Base-by-base conservation (phyloP, 371 early-diverging fungal species). In the Phascolomyces articulosus region DNA sequence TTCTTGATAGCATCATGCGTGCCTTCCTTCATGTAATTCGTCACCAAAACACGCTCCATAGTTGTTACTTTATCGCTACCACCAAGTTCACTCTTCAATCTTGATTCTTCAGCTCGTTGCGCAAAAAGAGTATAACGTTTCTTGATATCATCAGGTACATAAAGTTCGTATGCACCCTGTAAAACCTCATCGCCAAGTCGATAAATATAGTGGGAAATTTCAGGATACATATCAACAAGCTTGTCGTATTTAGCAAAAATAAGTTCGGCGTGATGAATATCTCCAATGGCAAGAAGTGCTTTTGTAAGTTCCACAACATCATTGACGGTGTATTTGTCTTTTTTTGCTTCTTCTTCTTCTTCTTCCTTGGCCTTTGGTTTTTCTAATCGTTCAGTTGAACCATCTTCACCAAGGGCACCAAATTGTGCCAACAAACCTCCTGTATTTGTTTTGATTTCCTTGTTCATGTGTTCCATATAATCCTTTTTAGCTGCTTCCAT, bases 221-320 rank as follows among this genome's bases (percentile, higher is more conserved):
- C 87, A 15, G 90, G 88, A 40, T 88, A 68, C 44, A 86, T 67
- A n/a, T 84, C 80, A 21, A 82, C 64, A 2, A 93, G 34, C n/a
- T 82, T 74, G 4, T 88, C 87, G 21, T 86, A 79, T 24, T 85
- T 73, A 8, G 83, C 73, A 18, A 91, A 58, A 8, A 91, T 75
- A 18, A 73, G 62, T 38, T 80, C 67, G 11, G 89, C 89, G 40
- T 86, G 76, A 4, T 68, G 65, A 4, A 91, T 40, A 57, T 89
- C 91, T 0, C 95, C 93, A 7, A 92, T 79, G 6, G 86, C 82
- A 0, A 93, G 41, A 11, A 93, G 74, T 7, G 91, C 90, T 23
- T 74, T 74, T 4, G 82, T 71, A 9, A 94, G 64, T 10, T 85
- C 85, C 21, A 88, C 85, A 34, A 91, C 85, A 65, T 94, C 93